Evolutionary conservation across 768 basidiomycete species (phyloP).

Genomic region (Pseudohyphozyma bogoriensis): DNA sequence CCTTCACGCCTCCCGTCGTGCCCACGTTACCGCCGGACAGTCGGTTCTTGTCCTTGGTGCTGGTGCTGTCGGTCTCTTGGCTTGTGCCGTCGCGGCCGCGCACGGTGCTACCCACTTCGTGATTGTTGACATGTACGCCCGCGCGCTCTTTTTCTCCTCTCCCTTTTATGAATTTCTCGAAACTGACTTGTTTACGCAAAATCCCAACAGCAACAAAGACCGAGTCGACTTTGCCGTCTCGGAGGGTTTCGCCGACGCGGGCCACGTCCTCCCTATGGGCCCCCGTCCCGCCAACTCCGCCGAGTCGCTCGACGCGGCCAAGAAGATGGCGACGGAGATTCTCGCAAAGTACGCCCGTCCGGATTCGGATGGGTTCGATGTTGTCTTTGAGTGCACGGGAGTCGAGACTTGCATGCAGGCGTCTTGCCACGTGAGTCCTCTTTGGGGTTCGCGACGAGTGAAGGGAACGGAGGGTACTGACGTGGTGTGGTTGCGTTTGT

Average conservation of each 20-base stretch:
- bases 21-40: conserved; percentile 45
- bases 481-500: conserved; percentile 17
- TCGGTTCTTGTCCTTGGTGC: conserved; percentile 81
- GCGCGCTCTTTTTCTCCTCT: conserved; percentile 12
- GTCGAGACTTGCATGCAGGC: conserved; percentile 85
- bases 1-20: conserved; percentile 51
- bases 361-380: conserved; percentile 64
- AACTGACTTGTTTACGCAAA: neutral
- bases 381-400: conserved; percentile 91
- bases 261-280: conserved; percentile 52
- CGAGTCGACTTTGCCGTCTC: conserved; percentile 67
- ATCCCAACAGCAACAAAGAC: conserved; percentile 45
- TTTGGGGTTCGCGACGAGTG: too few species aligned
- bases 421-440: conserved; percentile 66
- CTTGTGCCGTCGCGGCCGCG: conserved; percentile 38
- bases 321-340: conserved; percentile 45
- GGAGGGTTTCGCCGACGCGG: conserved; percentile 66
- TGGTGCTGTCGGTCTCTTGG: conserved; percentile 86
- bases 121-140: conserved; percentile 58
- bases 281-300: conserved; percentile 33
- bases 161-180: neutral
- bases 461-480: neutral
- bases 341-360: neutral
- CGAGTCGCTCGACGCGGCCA: conserved; percentile 23
- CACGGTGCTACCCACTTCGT: conserved; percentile 60